Evolutionary conservation across 108 stramenopile genomes (phyloP), one percentile per base, ranked within the genome.

Genomic region (Nitzschia palea): DNA sequence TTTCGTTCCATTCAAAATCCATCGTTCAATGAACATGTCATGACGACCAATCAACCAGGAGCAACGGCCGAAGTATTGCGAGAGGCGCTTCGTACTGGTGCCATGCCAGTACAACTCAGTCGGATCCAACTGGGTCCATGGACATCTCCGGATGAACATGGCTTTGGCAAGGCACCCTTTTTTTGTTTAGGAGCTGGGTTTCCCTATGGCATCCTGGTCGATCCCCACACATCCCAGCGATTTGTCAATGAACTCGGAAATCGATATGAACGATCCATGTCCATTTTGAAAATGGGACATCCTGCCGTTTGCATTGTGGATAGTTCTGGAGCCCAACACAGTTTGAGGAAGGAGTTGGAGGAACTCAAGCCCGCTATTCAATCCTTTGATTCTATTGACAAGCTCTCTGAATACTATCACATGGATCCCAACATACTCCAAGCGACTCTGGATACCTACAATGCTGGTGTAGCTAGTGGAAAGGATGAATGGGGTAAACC

Each of bases 231-330:
- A 30, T 56, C 55, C 28, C 23, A 56, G n/a, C 25, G 55, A 56
- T 56, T 56, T 56, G 55, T 56, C 55, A 56, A 56, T 26, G 55
- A 56, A n/a, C 30, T 56, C 15, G 55, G 55, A 6, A 56, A 56
- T 26, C 55, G 55, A 15, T 56, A 30, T n/a, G 55, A 56, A 31
- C 26, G 60, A 62, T 62, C 60, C 36, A 62, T 62, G 60, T 5
- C 60, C 42, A 62, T 62, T 62, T 26, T 62, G 36, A 40, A 62
- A 62, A 27, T 62, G 60, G 60, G 60, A 4, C 60, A 62, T 44
- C 60, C 60, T 18, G 60, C 20, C 6, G 42, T 62, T 43, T 62
- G 60, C 42, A 18, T 62, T 40, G 26, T 27, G 15, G 60, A 62
- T 44, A 20, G 22, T 9, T 5, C 43, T 10, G 60, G 60, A 20